Conservation (phyloP, 2,329 filamentous ascomycete species). For the Sporothrix inflata region DNA sequence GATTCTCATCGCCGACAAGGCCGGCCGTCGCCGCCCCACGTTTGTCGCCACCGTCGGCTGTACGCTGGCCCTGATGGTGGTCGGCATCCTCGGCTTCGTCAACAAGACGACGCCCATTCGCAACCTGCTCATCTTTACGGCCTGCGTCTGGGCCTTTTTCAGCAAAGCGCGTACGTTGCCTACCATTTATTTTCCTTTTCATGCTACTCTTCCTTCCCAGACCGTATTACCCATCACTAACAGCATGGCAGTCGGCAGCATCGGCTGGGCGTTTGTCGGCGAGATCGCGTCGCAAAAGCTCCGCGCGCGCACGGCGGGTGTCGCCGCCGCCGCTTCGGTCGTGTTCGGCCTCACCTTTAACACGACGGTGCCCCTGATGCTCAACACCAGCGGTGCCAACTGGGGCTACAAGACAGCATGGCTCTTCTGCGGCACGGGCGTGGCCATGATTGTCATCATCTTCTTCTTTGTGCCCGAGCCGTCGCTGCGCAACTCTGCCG, state of each 20-base stretch:
- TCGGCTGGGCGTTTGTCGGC: constrained; percentile 36
- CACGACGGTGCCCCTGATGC: constrained; percentile 34
- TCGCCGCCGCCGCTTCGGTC: constrained; percentile 34
- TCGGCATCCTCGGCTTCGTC: constrained; percentile 32
- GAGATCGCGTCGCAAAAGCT: constrained; percentile 36
- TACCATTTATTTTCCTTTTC: too few species aligned
- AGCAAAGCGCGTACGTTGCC: constrained; percentile 23
- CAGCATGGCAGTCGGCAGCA: constrained; percentile 9
- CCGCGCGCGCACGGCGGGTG: constrained; percentile 35
- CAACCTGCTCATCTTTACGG: constrained; percentile 34
- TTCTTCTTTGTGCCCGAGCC: constrained; percentile 36
- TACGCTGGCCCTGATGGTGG: constrained; percentile 29
- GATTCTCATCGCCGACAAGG: constrained; percentile 30
- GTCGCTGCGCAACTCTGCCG: constrained; percentile 35
- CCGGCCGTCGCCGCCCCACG: constrained; percentile 33
- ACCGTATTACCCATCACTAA: too few species aligned
- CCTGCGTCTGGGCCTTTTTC: constrained; percentile 35
- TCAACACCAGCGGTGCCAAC: constrained; percentile 32
- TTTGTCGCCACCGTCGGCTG: constrained; percentile 29
- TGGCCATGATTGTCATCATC: constrained; percentile 30
- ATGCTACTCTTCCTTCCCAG: too few species aligned
- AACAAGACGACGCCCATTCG: constrained; percentile 28
- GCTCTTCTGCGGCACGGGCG: constrained; percentile 34
- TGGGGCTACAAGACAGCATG: constrained; percentile 37
- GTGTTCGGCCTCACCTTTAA: constrained; percentile 36